Evolutionary conservation across 2,329 filamentous ascomycete species (phyloP), one percentile per base, ranked within the genome.

Genomic region (Cladosporium sphaerospermum): DNA sequence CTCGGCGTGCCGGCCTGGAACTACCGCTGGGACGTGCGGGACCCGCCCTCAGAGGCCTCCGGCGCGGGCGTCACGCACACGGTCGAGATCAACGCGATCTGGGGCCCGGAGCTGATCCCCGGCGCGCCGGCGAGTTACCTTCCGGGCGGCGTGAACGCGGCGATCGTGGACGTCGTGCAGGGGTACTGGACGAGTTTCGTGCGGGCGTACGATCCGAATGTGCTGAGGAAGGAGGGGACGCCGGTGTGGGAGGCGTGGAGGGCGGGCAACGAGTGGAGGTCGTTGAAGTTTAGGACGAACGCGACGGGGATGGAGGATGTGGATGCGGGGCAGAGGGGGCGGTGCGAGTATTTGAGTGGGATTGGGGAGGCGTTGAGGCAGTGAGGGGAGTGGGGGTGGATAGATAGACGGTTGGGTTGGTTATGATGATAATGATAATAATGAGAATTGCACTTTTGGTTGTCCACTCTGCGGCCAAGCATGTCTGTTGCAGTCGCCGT

Each of bases 121-220:
- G 70, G 71, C 4, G 67, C 76, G 1, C 84, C 84, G 0, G 62
- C 63, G 2, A 83, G 79, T 44, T 89, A 88, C 59, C 65, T 66
- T 7, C 64, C 71, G 0, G 73, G 72, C 3, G 72, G 71, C 11
- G 67, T 69, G 11, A 89, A 89, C 58, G 76, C 71, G 1, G 63
- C 64, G 0, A 81, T 86, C 5, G 75, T 86, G 1, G 74, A 79
- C 0, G 69, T 85, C 0, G 78, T 86, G 28, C 84, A 88, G 62
- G 78, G 75, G 0, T 91, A 89, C 67, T 90, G 85, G 85, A 80
- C 82, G 1, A 87, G 82, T 58, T 91, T 91, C 64, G 82, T 91
- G 56, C 71, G 79, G 23, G 75, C 74, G 0, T 75, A 82, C 36
- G 74, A 91, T 65, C 87, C 87, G 0, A 91, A 90, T 63, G 72